A percentile compares a stretch with the other conserved stretches of the same genome.
phyloP scores from a whole-genome alignment of 2,329 filamentous ascomycete genomes.

The Beauveria scarabaeidicola region DNA sequence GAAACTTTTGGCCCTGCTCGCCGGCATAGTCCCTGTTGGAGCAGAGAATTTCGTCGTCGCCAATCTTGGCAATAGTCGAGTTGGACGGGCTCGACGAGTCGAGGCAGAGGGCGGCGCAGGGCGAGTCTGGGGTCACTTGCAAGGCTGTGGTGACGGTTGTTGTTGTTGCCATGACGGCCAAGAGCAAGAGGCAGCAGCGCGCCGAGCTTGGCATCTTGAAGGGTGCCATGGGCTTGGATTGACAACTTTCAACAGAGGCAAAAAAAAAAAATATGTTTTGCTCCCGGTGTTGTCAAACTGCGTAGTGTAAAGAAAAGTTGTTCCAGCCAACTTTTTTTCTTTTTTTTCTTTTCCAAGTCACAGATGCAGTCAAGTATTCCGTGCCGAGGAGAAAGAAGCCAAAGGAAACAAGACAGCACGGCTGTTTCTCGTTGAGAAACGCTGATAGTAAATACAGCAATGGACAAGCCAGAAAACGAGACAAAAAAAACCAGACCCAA shows the following conservation, averaged over 20 bases:
- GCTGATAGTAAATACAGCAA: too few species aligned
- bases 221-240: background rate
- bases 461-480: too few species aligned
- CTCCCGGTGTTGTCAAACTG: too few species aligned
- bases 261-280: too few species aligned
- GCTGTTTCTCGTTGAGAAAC: background rate
- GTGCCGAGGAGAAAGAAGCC: background rate
- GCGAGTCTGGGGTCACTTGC: constrained; percentile 45
- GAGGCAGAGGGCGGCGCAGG: constrained; percentile 42
- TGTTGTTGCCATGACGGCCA: constrained; percentile 6
- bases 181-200: background rate
- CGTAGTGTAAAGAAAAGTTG: background rate
- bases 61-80: constrained; percentile 37
- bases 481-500: background rate
- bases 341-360: background rate
- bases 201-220: background rate
- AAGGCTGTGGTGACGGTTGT: constrained; percentile 29
- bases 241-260: too few species aligned
- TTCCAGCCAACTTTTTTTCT: too few species aligned
- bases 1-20: constrained; percentile 36
- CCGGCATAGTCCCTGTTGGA: constrained; percentile 34
- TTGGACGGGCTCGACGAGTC: constrained; percentile 37
- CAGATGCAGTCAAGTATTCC: background rate
- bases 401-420: background rate
- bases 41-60: constrained; percentile 39